Percentiles rank a stretch among this genome's conserved stretches.
Conservation (phyloP, 768 basidiomycete genomes). For the Boletales sp. region DNA sequence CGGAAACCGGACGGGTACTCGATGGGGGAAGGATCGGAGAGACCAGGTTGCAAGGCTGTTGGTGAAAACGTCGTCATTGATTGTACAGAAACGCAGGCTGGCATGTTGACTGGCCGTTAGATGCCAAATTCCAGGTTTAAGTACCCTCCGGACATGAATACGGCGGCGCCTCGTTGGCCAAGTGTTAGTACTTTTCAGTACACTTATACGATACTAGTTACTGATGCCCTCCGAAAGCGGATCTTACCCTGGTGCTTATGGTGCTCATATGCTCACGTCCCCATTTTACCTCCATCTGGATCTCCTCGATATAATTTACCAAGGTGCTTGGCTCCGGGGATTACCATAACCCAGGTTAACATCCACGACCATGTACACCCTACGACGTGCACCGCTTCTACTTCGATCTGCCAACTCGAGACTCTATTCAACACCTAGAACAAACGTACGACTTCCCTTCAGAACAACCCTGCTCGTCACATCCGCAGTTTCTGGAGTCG, state of each 20-base stretch:
- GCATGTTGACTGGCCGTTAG: conserved; percentile 60
- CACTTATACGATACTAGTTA: too few relatives aligned
- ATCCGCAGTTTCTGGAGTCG: conserved; percentile 16
- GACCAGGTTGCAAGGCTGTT: conserved; percentile 56
- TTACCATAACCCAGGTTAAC: too few relatives aligned
- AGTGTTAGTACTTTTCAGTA: too few relatives aligned
- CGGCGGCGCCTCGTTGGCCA: too few relatives aligned
- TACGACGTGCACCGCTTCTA: conserved; percentile 8
- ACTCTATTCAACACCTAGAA: conserved; percentile 1
- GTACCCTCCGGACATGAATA: too few relatives aligned
- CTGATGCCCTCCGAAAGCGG: too few relatives aligned
- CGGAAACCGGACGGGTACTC: conserved; percentile 51
- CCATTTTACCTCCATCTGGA: too few relatives aligned
- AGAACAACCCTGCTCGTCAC: conserved; percentile 15
- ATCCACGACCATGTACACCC: conserved; percentile 3
- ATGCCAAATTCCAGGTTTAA: background rate
- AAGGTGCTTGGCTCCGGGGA: too few relatives aligned
- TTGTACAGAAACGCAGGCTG: conserved; percentile 46
- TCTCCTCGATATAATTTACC: background rate
- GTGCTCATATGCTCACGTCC: too few relatives aligned
- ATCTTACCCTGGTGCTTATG: too few relatives aligned
- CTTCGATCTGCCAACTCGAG: conserved; percentile 1
- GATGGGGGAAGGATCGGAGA: conserved; percentile 52
- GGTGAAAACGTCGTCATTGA: conserved; percentile 51
- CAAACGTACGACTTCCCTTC: conserved; percentile 3